Conservation (phyloP, 1,284 basidiomycete genomes). For the Sutorius eximius region DNA sequence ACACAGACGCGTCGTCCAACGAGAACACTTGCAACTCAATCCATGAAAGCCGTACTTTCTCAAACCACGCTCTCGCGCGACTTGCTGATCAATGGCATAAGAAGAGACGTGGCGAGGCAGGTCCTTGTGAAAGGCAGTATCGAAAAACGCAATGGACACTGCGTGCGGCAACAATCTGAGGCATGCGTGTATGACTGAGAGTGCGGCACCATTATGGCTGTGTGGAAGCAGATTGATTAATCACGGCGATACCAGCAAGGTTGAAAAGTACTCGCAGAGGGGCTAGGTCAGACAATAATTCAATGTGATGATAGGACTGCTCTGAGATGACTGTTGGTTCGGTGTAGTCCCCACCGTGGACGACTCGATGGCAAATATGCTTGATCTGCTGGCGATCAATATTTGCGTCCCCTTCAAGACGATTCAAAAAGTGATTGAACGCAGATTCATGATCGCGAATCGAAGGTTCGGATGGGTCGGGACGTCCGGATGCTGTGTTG, state of each 20-base stretch:
- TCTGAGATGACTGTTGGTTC: slow-evolving; percentile 67
- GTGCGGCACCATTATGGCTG: slow-evolving; percentile 63
- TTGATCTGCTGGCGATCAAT: slow-evolving; percentile 49
- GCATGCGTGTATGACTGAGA: slow-evolving; percentile 62
- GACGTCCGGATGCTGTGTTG: slow-evolving; percentile 15
- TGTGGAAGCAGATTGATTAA: neutral
- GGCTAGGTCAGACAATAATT: slow-evolving; percentile 74
- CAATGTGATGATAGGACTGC: slow-evolving; percentile 66
- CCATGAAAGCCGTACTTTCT: slow-evolving; percentile 92
- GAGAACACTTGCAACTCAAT: slow-evolving; percentile 53
- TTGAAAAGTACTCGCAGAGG: slow-evolving; percentile 59
- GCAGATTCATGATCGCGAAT: slow-evolving; percentile 62
- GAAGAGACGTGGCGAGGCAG: slow-evolving; percentile 73
- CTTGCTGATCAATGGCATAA: slow-evolving; percentile 70
- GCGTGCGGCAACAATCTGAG: slow-evolving; percentile 62
- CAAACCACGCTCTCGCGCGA: slow-evolving; percentile 63
- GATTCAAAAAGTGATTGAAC: slow-evolving; percentile 60
- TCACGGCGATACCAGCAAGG: neutral
- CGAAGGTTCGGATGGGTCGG: slow-evolving; percentile 40
- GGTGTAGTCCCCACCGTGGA: slow-evolving; percentile 78
- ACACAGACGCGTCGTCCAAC: neutral
- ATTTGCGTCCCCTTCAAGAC: slow-evolving; percentile 43
- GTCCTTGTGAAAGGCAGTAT: slow-evolving; percentile 81
- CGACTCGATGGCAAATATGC: slow-evolving; percentile 71
- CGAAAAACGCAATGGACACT: slow-evolving; percentile 73